These are phyloP conservation scores for Trichophaea hybrida DNA, from an alignment of 2,329 filamentous ascomycete species.

Conservation along the genomic window DNA sequence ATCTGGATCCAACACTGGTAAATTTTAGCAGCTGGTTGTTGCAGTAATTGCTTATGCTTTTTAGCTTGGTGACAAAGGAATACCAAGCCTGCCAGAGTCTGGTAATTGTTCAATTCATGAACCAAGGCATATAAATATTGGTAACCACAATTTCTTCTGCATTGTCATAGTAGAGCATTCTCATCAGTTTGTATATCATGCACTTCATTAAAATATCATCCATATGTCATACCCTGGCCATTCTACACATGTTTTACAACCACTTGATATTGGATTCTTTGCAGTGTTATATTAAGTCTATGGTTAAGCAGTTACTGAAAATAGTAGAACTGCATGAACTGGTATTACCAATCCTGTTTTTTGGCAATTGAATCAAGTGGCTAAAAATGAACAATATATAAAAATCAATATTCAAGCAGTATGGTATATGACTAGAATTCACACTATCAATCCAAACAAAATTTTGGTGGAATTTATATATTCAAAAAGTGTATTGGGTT, in stretches of 20 bases:
- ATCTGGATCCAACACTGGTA: too few species aligned
- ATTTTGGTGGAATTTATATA: not conserved
- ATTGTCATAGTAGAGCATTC: too few species aligned
- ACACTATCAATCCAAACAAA: not conserved
- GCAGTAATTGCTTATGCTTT: too few species aligned
- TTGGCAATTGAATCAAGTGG: conserved; percentile 3
- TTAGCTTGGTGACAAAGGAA: too few species aligned
- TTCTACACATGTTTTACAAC: conserved; percentile 16
- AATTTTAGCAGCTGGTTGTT: too few species aligned
- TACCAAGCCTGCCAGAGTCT: too few species aligned
- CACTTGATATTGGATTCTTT: conserved; percentile 18
- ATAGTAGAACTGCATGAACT: not conserved
- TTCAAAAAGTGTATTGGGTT: not conserved
- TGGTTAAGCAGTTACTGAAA: not conserved
- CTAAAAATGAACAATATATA: not conserved
- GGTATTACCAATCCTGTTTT: conserved; percentile 8
- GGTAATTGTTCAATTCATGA: too few species aligned
- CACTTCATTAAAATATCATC: not conserved
- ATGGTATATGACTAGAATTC: not conserved
- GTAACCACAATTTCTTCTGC: too few species aligned
- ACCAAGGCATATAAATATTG: too few species aligned
- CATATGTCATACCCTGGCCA: conserved; percentile 3
- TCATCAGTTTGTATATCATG: too few species aligned
- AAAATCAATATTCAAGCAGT: not conserved
- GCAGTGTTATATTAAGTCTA: conserved; percentile 10